These are phyloP conservation scores for Raddia distichophylla DNA, from an alignment of 176 grass and related monocot genomes.

Conservation along the genomic window DNA sequence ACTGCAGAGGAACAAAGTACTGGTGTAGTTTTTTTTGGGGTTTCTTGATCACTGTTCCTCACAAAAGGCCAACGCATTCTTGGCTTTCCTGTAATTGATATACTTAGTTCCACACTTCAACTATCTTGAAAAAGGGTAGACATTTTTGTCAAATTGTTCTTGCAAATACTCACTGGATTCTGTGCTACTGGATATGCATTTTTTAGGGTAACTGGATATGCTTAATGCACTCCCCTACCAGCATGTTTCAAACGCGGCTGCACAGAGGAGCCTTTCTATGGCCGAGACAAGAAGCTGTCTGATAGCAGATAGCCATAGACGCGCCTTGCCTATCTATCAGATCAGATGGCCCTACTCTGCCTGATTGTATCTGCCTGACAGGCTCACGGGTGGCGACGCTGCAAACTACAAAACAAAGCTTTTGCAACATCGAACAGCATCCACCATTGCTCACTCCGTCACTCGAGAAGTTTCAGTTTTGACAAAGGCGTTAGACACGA, in stretches of 20 bases:
- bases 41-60: constrained; percentile 29
- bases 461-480: neutral
- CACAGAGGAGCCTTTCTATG: constrained; percentile 6
- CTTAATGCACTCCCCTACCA: neutral
- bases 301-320: neutral
- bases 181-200: neutral
- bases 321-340: neutral
- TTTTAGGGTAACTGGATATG: too few relatives aligned
- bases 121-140: constrained; percentile 12
- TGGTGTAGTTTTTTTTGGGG: constrained; percentile 5
- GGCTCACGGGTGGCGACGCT: neutral
- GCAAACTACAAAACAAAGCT: neutral
- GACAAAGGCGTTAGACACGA: constrained; percentile 4
- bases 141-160: neutral
- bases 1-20: constrained; percentile 16
- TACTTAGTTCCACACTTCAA: constrained; percentile 22
- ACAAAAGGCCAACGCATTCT: constrained; percentile 30
- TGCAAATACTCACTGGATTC: neutral
- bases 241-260: neutral
- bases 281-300: neutral
- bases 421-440: neutral
- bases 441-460: neutral
- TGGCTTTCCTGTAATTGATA: constrained; percentile 48
- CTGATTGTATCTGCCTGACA: neutral
- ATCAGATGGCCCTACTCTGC: neutral